Base-by-base conservation (phyloP, 305 asterid species). In the Solanum hybrid region DNA sequence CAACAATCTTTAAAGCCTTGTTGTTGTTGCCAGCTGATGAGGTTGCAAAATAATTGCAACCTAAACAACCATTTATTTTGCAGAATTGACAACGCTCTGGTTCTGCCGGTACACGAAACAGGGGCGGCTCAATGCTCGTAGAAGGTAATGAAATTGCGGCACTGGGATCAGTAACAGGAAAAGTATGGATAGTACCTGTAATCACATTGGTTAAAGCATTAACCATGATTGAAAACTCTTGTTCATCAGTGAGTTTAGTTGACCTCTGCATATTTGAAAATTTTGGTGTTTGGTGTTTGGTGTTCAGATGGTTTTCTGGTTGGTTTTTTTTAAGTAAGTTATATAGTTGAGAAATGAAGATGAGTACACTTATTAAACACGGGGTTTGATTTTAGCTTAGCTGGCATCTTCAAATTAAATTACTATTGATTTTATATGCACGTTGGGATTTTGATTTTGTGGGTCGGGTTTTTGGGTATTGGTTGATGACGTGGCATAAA, bases 171-270 rank as follows among this genome's bases (percentile, higher is more conserved):
- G 2, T 14, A 10, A 76, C 26, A 40, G 7, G 37, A 32, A 27
- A 32, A 32, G 26, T 17, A 34, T 77, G 82, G 4, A 2, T 38
- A 5, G 45, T 38, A 12, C 95, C 94, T 13, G 94, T 76, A 8
- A 96, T 93, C 4, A 95, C 97, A 29, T 29, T 95, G 82, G 86
- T 92, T 31, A 96, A 78, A 1, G 99, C 94, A 0, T 94, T 86
- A 4, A 95, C 96, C 96, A 96, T 95, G 72, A 94, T 89, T 0
- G 95, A 93, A 31, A 88, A 91, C 91, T 96, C 99, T 19, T 95
- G 94, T 42, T 96, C 98, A 1, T 31, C 87, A 26, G 88, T 91
- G 2, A 94, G 87, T 66, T 90, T 90, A 87, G 89, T 91, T 91
- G 96, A 91, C 94, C 92, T 91, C 86, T 92, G 96, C 97, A 92